Base-by-base conservation (phyloP, 495 filamentous ascomycete genomes). In the Aspergillus nanangensis region DNA sequence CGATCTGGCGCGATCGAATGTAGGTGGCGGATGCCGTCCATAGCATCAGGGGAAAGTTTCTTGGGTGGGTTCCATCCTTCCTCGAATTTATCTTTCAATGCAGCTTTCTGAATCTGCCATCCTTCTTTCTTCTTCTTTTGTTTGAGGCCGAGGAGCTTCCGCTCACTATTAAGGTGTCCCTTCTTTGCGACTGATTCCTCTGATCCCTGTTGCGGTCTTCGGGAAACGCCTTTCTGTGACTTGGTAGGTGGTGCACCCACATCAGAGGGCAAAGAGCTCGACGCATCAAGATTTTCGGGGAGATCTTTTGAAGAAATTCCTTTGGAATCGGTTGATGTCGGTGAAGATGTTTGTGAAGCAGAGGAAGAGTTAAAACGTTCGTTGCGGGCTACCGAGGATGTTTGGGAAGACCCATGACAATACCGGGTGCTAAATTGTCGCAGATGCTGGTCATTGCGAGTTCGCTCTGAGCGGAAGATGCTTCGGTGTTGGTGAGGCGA, bases 11-110 rank as follows among this genome's bases (percentile, higher is more conserved):
- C 81, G 50, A 87, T 78, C 2, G 74, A 64, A 58, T 95, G 79
- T 18, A 98, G 71, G 22, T 83, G 80, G 15, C 87, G 82, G 46
- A 97, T 96, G 21, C 89, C 90, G 13, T 90, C 84, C 9, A 95
- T 59, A 9, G 92, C 87, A 62, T 96, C 91, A 0, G 92, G 93
- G 0, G 93, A 97, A 1, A 98, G 79, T 45, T 81, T 82, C 67
- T 94, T 97, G 20, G 73, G 72, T 18, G 93, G 90, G 32, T 74
- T 69, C 90, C 92, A 98, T 5, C 83, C 81, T 1, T 53, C 62
- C 1, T 80, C 75, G 53, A 96, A 95, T 58, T 96, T 96, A 22
- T 73, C 55, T 43, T 80, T 67, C 14, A 92, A 59, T 0, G 78
- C 80, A 1, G 60, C 62, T 62, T 94, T 95, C 37, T 94, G 80